These are phyloP conservation scores for Salix dunnii DNA, from an alignment of 345 rosid species.

Conservation along the genomic window DNA sequence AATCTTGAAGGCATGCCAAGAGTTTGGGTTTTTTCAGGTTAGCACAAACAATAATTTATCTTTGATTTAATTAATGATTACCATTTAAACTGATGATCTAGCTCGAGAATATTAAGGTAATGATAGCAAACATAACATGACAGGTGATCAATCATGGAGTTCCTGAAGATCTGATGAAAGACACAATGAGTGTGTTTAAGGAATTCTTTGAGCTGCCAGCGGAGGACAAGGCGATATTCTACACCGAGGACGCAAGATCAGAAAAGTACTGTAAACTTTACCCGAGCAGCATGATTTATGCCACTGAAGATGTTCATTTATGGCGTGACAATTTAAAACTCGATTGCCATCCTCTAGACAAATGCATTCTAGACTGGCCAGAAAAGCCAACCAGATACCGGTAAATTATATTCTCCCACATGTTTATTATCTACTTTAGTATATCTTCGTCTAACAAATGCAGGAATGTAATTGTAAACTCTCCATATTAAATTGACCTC, in stretches of 20 bases:
- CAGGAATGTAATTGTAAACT: no score
- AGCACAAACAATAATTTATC: no score
- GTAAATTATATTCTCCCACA: neutral
- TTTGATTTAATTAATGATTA: neutral
- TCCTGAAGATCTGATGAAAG: conserved; percentile 19
- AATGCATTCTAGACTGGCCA: conserved; percentile 24
- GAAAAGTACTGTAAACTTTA: conserved; percentile 25
- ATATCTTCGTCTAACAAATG: no score
- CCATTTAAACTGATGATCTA: neutral
- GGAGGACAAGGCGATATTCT: conserved; percentile 19
- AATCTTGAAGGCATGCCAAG: conserved; percentile 35
- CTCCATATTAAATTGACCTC: no score
- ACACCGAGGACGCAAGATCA: conserved; percentile 24
- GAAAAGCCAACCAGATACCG: conserved; percentile 21
- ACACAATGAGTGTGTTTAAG: conserved; percentile 18
- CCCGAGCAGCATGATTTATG: conserved; percentile 23
- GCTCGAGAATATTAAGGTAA: neutral
- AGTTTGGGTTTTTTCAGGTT: conserved; percentile 41
- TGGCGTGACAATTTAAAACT: conserved; percentile 34
- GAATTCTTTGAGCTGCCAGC: conserved; percentile 34
- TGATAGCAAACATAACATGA: neutral
- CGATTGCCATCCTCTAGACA: conserved; percentile 18
- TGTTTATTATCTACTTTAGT: no score
- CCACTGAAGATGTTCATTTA: conserved; percentile 22
- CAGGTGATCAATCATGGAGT: conserved; percentile 43